Conservation (phyloP, 768 basidiomycete genomes). For the Asterophora lycoperdoides region DNA sequence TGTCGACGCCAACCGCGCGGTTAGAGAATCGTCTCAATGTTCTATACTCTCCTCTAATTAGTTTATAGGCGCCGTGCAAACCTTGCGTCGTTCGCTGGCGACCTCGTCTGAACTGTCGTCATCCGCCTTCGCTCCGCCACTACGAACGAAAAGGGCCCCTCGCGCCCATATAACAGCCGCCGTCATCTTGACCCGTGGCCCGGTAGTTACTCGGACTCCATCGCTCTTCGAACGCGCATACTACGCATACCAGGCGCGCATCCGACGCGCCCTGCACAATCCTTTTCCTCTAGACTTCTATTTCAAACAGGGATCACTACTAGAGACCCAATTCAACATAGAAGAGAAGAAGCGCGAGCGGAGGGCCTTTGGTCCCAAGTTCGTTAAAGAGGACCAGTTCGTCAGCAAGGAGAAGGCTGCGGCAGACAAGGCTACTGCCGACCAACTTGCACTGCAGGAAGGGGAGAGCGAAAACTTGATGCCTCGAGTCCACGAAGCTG, state of each 20-base stretch:
- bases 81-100: conserved; percentile 36
- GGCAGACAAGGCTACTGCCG: conserved; percentile 54
- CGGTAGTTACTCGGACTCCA: conserved; percentile 67
- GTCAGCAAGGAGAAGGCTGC: conserved; percentile 41
- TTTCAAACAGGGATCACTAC: conserved; percentile 86
- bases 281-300: conserved; percentile 90
- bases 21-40: conserved; percentile 8
- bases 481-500: conserved; percentile 59
- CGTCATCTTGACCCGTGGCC: conserved; percentile 75
- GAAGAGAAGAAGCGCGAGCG: conserved; percentile 73
- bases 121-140: conserved; percentile 15
- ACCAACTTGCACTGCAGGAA: conserved; percentile 52
- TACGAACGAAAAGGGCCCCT: conserved; percentile 15
- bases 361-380: conserved; percentile 65
- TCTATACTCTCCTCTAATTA: background rate
- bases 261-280: conserved; percentile 81
- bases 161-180: conserved; percentile 46
- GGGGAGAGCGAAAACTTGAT: conserved; percentile 61
- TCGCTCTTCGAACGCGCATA: conserved; percentile 76
- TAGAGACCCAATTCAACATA: conserved; percentile 74
- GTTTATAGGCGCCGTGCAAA: conserved; percentile 7
- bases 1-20: conserved; percentile 29
- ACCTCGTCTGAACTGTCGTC: conserved; percentile 27
- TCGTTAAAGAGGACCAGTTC: conserved; percentile 43
- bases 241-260: conserved; percentile 77